A percentile compares a stretch with the other conserved stretches of the same genome.
phyloP scores from a whole-genome alignment of 805 yeast genomes.

The Candida nitratophila region DNA sequence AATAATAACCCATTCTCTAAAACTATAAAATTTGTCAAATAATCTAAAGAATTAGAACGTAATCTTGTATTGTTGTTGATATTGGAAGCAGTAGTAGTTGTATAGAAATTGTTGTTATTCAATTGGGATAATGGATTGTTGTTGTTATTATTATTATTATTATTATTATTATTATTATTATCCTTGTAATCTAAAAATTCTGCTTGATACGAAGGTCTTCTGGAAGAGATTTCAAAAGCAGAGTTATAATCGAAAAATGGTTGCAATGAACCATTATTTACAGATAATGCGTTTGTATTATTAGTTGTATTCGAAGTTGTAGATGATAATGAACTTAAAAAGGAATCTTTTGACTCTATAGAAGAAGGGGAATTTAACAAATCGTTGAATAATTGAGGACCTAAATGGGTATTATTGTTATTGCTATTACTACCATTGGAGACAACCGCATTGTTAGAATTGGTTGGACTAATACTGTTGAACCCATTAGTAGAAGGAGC shows the following conservation, averaged over 20 bases:
- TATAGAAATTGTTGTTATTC: background rate
- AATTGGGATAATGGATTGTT: conserved; percentile 1
- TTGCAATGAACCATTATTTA: background rate
- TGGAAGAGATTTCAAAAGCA: conserved; percentile 37
- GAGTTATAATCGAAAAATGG: background rate
- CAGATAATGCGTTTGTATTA: background rate
- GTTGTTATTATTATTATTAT: conserved; percentile 1
- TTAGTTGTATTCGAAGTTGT: background rate
- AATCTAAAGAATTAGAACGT: conserved; percentile 9
- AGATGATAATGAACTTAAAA: background rate
- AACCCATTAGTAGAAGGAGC: background rate
- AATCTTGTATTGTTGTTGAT: background rate
- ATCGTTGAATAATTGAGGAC: background rate
- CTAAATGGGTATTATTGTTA: background rate
- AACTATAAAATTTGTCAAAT: background rate
- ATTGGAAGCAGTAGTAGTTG: background rate
- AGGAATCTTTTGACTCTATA: background rate
- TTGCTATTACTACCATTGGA: no score
- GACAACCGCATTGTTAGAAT: background rate
- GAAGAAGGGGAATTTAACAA: background rate
- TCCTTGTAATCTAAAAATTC: conserved; percentile 40
- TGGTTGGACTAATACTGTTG: background rate
- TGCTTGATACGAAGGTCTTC: conserved; percentile 73
- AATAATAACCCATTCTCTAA: conserved; percentile 56
- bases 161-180: conserved; percentile 4